Evolutionary conservation across 768 basidiomycete species (phyloP).

Genomic region (Lactarius hengduanensis): DNA sequence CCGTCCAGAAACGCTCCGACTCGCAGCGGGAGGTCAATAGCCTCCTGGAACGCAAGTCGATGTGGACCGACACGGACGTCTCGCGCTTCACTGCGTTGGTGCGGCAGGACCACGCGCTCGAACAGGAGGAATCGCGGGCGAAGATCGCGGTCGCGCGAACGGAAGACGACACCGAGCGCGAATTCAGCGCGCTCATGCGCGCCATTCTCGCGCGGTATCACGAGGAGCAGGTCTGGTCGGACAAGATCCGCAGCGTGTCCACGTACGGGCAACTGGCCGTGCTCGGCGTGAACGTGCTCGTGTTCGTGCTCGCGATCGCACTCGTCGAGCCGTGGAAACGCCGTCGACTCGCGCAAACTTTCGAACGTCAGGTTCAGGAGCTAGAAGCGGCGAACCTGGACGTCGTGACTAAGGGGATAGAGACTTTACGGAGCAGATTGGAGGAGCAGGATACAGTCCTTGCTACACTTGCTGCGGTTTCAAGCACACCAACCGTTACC

Average conservation of each 20-base stretch:
- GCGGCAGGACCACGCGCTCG: conserved; percentile 82
- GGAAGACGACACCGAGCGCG: conserved; percentile 81
- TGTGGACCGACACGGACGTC: conserved; percentile 91
- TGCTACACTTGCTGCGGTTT: conserved; percentile 1
- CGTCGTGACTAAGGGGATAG: conserved; percentile 9
- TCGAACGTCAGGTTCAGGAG: conserved; percentile 76
- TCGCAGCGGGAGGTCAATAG: conserved; percentile 97
- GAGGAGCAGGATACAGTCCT: conserved; percentile 23
- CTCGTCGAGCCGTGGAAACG: conserved; percentile 98
- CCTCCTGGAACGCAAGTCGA: conserved; percentile 87
- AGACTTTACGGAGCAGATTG: conserved; percentile 13
- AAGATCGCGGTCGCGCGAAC: conserved; percentile 64
- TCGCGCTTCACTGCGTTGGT: conserved; percentile 86
- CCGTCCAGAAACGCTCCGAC: conserved; percentile 74
- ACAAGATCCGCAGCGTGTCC: conserved; percentile 94
- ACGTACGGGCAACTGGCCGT: conserved; percentile 90
- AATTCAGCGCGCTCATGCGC: conserved; percentile 85
- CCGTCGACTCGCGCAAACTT: conserved; percentile 77
- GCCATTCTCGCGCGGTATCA: conserved; percentile 90
- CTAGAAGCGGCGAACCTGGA: conserved; percentile 44
- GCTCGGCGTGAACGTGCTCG: conserved; percentile 81
- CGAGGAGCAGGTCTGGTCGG: conserved; percentile 99
- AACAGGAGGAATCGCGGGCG: conserved; percentile 71
- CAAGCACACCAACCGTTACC: too few species aligned
- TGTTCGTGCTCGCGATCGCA: conserved; percentile 87